These are phyloP conservation scores for Halophytophthora polymorphica DNA, from an alignment of 352 stramenopile genomes.

Conservation along the genomic window DNA sequence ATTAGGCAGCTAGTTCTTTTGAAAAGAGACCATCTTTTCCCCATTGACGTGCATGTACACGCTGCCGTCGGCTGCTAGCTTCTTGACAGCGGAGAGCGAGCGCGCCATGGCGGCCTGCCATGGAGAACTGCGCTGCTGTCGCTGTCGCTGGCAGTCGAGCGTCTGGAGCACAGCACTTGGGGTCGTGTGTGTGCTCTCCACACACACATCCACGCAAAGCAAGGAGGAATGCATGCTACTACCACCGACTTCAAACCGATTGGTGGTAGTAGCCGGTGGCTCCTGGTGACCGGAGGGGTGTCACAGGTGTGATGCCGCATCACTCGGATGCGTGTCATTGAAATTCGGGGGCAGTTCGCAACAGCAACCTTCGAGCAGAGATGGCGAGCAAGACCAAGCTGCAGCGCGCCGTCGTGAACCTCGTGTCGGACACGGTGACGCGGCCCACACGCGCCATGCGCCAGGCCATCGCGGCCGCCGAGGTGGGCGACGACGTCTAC, in stretches of 20 bases:
- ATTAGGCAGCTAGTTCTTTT: conserved; percentile 73
- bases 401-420: conserved; percentile 71
- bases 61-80: background rate
- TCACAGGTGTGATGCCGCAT: too few species aligned
- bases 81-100: too few species aligned
- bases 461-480: conserved; percentile 74
- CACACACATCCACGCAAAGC: too few species aligned
- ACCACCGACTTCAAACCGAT: too few species aligned
- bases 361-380: conserved; percentile 10
- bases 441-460: conserved; percentile 91
- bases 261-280: too few species aligned
- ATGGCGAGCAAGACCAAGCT: conserved; percentile 22
- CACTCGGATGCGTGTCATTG: background rate
- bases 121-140: too few species aligned
- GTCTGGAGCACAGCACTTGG: too few species aligned
- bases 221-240: too few species aligned
- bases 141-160: too few species aligned
- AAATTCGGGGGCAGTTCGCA: background rate
- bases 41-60: background rate
- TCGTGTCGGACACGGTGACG: conserved; percentile 97
- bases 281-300: too few species aligned
- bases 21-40: conserved; percentile 51
- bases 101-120: too few species aligned
- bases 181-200: too few species aligned
- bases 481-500: conserved; percentile 77